Base-by-base conservation (phyloP, 495 filamentous ascomycete genomes). In the Neohortaea acidophila region DNA sequence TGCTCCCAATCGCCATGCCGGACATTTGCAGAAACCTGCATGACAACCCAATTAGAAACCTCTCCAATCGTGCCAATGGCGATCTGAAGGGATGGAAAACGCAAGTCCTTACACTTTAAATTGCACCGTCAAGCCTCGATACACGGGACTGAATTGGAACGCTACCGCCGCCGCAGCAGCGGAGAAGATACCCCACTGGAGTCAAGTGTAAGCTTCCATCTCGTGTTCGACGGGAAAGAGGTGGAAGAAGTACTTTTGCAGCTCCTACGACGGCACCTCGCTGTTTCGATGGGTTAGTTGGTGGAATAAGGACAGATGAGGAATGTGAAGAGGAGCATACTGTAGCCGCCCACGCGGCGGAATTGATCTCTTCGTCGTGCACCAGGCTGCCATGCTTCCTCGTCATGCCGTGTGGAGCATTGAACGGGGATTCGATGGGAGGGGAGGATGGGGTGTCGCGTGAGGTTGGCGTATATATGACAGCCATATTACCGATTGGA, bases 1-100 rank as follows among this genome's bases (percentile, higher is more conserved):
- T 83, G 34, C 77, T 74, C 7, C 85, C 85, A 23, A 89, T 47
- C 11, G 81, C 84, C 84, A 92, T 91, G 38, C 70, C 73, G 15
- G 79, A 82, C 63, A 92, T 81, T 54, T 92, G 84, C 20, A 94
- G 59, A 49, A 84, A 91, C 34, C 74, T 79, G 49, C 11, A 2
- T 25, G 29, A 15, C 2, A n/a, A 17, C 9, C 21, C 15, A 39
- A 20, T 39, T 21, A n/a, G n/a, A n/a, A 17, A 38, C 19, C 9
- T 18, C 23, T 19, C 33, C 26, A 6, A 39, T 20, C n/a, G 31
- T 13, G 34, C 33, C 36, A 13, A 35, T 28, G 21, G 19, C 33
- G 18, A 4, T 28, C 37, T 24, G 21, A 29, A 25, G 11, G n/a
- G 30, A 11, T 17, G 23, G 14, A 19, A 15, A 14, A 30, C 12